Evolutionary conservation across 257 asterid genomes (phyloP), one percentile per base, ranked within the genome.

Genomic region (Solanum peruvianum): DNA sequence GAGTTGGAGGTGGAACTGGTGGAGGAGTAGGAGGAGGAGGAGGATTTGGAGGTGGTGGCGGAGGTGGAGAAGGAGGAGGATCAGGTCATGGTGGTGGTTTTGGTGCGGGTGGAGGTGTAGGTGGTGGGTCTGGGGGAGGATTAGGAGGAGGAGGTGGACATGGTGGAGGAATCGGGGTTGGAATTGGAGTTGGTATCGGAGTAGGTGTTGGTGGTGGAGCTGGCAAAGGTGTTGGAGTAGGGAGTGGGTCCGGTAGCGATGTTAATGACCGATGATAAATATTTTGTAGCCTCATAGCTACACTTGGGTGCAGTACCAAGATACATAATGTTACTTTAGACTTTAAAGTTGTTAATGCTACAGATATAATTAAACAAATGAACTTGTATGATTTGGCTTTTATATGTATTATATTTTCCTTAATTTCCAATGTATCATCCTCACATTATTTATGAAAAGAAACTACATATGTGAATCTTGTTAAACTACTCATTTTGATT

Each of bases 121-220:
- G 90, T 49, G 47, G 86, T 20, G 90, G 89, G 2, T 87, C 47
- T 0, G 88, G 91, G 9, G 89, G 88, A 39, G 89, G 89, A 12
- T 82, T 60, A 2, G 90, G 87, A 16, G 86, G 82, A n/a, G 89
- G 90, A 31, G 87, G 86, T 10, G 91, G 91, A 60, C 87, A 56
- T 15, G 91, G 91, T 0, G 89, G 87, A 12, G 90, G 91, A 23
- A 27, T 56, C 12, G 91, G 91, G 20, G 77, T 85, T 18, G 91
- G 90, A 1, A 37, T 72, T 6, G 91, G 91, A 6, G 83, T 85
- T 9, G 91, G 90, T 2, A 69, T 72, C 2, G 91, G 91, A 18
- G 87, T 33, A 3, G 91, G 91, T 20, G 86, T 77, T 78, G 91
- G 88, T 20, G 73, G 3, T 21, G 85, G 85, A 39, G 78, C 70